Percentiles rank a stretch among this genome's conserved stretches.
phyloP scores from a whole-genome alignment of 2,329 filamentous ascomycete species.

The Nothophaeocryptopus gaeumannii region DNA sequence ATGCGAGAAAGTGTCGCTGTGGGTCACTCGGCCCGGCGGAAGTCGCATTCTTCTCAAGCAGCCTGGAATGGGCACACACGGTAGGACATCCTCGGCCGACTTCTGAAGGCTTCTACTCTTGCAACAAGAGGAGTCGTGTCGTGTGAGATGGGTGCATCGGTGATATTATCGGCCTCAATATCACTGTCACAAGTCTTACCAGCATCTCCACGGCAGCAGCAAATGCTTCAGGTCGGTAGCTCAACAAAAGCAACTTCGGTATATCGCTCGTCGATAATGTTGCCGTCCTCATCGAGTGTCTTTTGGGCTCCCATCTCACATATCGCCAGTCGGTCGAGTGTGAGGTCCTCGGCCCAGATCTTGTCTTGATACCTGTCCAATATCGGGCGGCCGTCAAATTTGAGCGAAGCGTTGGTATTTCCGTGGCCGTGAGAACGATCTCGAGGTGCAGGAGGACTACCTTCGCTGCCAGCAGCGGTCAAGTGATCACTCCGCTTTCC shows the following conservation, averaged over 20 bases:
- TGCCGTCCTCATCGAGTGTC: slow-evolving; percentile 50
- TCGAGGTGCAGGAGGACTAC: slow-evolving; percentile 2
- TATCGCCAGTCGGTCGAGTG: slow-evolving; percentile 69
- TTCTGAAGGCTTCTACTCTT: too few species aligned
- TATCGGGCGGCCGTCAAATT: slow-evolving; percentile 42
- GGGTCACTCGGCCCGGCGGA: too few species aligned
- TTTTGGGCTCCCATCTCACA: slow-evolving; percentile 86
- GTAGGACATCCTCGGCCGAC: too few species aligned
- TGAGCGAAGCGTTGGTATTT: slow-evolving; percentile 36
- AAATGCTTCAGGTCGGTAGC: slow-evolving; percentile 14
- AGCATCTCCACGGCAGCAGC: not conserved
- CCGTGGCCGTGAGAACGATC: slow-evolving; percentile 27
- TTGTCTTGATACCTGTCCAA: slow-evolving; percentile 60
- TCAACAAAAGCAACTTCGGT: slow-evolving; percentile 42
- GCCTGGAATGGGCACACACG: too few species aligned
- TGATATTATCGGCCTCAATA: too few species aligned
- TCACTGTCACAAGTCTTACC: not conserved
- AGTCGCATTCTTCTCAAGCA: too few species aligned
- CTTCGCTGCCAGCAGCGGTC: slow-evolving; percentile 18
- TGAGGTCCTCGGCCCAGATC: slow-evolving; percentile 67
- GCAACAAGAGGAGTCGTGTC: too few species aligned
- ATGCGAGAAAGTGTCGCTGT: too few species aligned
- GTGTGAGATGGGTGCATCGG: too few species aligned
- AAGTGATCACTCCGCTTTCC: not conserved
- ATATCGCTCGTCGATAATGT: slow-evolving; percentile 53